Evolutionary conservation across 345 rosid genomes (phyloP), one percentile per base, ranked within the genome.

Genomic region (Eucalyptus cloeziana): DNA sequence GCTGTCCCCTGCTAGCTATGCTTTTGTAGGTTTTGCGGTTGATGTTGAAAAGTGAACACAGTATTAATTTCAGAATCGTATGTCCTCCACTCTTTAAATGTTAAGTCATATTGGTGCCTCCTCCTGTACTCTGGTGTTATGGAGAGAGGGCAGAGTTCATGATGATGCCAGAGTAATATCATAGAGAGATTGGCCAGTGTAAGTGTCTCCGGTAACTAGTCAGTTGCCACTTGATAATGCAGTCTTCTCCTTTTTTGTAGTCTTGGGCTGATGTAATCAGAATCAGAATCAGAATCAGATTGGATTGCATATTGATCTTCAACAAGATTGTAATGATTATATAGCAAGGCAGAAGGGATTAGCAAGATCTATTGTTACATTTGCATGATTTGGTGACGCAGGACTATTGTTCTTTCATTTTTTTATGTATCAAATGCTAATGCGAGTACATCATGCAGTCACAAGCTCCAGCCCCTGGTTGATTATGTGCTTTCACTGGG

Each of bases 391-490:
- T 69, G 25, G 44, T 33, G 81, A 69, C 33, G 45, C 85, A 50
- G 37, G 19, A 27, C 31, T 64, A 80, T n/a, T 25, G 21, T 45
- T 50, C 44, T 52, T 37, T 69, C 44, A 25, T 14, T 31, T 47
- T 60, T 31, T 89, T 47, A 30, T 80, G 50, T 47, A 5, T 67
- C 44, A 3, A 62, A n/a, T 25, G 49, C 33, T 22, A 40, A 49
- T 47, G 33, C 1, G 19, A 16, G 22, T 88, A 16, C 64, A 88
- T 89, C 45, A 52, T 92, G 93, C 96, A 96, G 98, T 87, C 94
- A 89, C 62, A 96, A 97, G 92, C 91, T 96, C 94, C 96, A 93
- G 87, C 96, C 97, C 5, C 94, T 98, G 93, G 99, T 96, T 88
- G 98, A 95, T 89, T 94, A 89, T 89, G 91, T 96, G 86, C 85